Percentiles rank a stretch among this genome's conserved stretches.
These are phyloP conservation scores for Gleditsia sinensis DNA, from an alignment of 306 rosid genomes.

Conservation along the genomic window DNA sequence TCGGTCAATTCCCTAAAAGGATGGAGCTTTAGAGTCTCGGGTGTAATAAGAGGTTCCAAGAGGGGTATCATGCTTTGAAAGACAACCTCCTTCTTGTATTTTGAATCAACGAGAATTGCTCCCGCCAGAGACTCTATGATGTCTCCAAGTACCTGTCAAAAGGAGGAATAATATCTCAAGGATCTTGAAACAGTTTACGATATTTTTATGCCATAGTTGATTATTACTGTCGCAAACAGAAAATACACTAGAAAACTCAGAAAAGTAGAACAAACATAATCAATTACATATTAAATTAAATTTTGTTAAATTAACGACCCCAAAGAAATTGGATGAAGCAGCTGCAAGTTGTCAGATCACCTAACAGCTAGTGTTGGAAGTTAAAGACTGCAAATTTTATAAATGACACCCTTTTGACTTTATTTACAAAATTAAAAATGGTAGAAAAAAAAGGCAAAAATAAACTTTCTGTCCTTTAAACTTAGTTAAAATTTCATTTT, in stretches of 20 bases:
- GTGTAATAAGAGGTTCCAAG: conserved; percentile 72
- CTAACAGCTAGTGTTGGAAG: no score
- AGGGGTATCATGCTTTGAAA: conserved; percentile 65
- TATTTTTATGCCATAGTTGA: not conserved
- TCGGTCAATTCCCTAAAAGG: conserved; percentile 57
- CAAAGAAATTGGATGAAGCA: no score
- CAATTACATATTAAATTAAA: not conserved
- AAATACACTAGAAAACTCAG: not conserved
- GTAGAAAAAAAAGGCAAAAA: no score
- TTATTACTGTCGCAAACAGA: not conserved
- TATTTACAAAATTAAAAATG: no score
- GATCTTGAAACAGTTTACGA: not conserved
- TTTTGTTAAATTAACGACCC: no score
- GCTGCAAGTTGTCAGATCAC: no score
- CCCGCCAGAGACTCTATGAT: conserved; percentile 84
- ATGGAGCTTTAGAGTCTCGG: conserved; percentile 53
- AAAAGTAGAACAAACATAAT: not conserved
- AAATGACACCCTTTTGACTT: no score
- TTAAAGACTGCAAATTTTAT: no score
- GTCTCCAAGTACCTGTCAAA: conserved; percentile 76
- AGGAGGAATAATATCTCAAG: conserved; percentile 8
- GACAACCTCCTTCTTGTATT: conserved; percentile 53
- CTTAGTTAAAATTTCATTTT: no score
- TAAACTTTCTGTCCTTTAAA: no score
- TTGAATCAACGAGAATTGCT: conserved; percentile 76